A percentile compares a stretch with the other conserved stretches of the same genome.
Evolutionary conservation across 2,329 filamentous ascomycete species (phyloP).

Genomic region (Fusarium brevicatenulatum): DNA sequence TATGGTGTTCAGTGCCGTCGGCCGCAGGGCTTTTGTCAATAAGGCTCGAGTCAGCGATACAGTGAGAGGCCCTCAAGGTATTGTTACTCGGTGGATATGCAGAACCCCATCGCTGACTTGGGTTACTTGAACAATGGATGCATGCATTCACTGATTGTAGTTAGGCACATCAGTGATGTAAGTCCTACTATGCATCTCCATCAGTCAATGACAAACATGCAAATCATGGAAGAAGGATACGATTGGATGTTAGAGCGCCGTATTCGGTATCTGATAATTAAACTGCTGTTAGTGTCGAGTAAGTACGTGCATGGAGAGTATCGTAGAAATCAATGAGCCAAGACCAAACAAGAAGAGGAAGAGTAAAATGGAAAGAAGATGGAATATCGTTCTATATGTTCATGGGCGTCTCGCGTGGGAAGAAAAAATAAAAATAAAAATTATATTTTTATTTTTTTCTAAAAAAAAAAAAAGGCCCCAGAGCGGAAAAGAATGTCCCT

Average conservation of each 20-base stretch:
- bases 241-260: not conserved
- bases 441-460: too few species aligned
- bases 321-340: not conserved
- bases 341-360: not conserved
- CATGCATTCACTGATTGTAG: conserved; percentile 10
- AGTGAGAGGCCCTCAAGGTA: not conserved
- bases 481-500: conserved; percentile 28
- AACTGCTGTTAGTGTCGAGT: not conserved
- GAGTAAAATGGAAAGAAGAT: not conserved
- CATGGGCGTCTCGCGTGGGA: not conserved
- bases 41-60: conserved; percentile 18
- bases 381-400: not conserved
- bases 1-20: not conserved
- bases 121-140: not conserved
- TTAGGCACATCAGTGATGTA: not conserved
- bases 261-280: not conserved
- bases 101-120: not conserved
- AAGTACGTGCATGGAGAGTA: not conserved
- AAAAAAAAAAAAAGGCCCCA: not conserved
- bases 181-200: not conserved
- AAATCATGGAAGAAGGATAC: not conserved
- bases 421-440: not conserved
- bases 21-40: not conserved
- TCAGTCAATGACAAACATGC: conserved; percentile 16
- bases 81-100: not conserved